Evolutionary conservation across 75 land plant species (phyloP), one percentile per base, ranked within the genome.

Genomic region (Chamaecyparis obtusa): DNA sequence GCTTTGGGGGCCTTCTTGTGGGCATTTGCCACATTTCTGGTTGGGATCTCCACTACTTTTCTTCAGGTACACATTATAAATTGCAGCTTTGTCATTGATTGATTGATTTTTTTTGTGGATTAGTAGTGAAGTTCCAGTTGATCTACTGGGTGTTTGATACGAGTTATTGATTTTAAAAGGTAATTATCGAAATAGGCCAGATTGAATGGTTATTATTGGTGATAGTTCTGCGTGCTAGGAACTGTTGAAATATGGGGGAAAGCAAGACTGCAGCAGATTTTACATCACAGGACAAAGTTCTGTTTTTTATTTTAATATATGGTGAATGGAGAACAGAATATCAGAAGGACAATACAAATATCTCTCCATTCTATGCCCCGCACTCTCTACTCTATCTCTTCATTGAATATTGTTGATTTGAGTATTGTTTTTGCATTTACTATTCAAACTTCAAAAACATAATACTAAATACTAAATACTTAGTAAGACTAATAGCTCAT

Each of bases 1-100:
- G 95, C 98, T 30, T 77, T 92, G 79, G 98, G 98, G 36, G 98
- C 98, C 14, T 90, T 96, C 64, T 91, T 94, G 32, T 96, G 98
- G 98, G 92, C 95, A 7, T 87, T 90, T 82, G 98, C 98, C 71
- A 96, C 98, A 41, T 94, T 95, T 88, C 90, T 91, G 80, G 94
- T 95, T 77, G 98, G 92, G 78, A 37, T 94, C 80, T 96, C 97
- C 74, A 83, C 90, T 79, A 90, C 97, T 37, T 96, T 92, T 90
- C 51, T 88, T 69, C 94, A 96, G 97, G 98, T 96, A 64, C 71
- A 27, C 86, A 79, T 21, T 2, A 79, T 5, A 27, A 67, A 3
- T 79, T 16, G 51, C n/a, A 48, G 15, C 41, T 86, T n/a, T 87
- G 6, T 2, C 41, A 39, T 39, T 5, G 46, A 44, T 67, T 21